Evolutionary conservation across 2,329 filamentous ascomycete genomes (phyloP), one percentile per base, ranked within the genome.

Genomic region (Aspergillus quadrilineatus): DNA sequence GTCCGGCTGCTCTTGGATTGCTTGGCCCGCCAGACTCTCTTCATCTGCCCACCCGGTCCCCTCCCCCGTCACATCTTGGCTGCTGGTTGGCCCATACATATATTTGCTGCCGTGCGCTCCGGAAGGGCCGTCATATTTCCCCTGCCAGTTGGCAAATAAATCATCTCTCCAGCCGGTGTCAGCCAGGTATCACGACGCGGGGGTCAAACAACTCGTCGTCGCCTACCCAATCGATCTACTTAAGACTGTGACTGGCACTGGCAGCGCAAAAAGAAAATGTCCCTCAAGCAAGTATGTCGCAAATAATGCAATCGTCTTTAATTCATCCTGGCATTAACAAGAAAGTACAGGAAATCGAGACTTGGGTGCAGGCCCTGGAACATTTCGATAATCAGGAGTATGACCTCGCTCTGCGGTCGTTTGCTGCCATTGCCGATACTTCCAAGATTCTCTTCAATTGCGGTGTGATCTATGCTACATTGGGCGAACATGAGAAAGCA

Each of bases 361-460:
- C 91, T 49, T 99, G 94, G 94, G 94, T 97, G 65, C 82, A 88
- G 73, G 94, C 94, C 75, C 85, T 99, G 54, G 86, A 81, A 67
- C 88, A 88, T 72, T 99, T 99, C 79, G 94, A 99, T 78, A 94
- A 93, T 78, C 96, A 96, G 77, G 91, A 99, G 70, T 97, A 96
- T 76, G 93, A 97, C 69, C 89, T 93, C 64, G 87, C 94, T 29
- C 78, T 97, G 61, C 84, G 82, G 66, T 85, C 89, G 59, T 97
- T 99, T 71, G 89, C 90, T 61, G 85, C 82, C 65, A 96, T 99
- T 68, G 83, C 89, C 60, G 94, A 97, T 73, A 99, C 94, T 0
- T 97, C 94, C 66, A 97, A 96, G 80, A 99, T 99, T 61, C 81
- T 96, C 60, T 99, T 99, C 81, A 99, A 99, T 71, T 95, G 93